Evolutionary conservation across 352 stramenopile species (phyloP).

Genomic region (Globisporangium radiosum): DNA sequence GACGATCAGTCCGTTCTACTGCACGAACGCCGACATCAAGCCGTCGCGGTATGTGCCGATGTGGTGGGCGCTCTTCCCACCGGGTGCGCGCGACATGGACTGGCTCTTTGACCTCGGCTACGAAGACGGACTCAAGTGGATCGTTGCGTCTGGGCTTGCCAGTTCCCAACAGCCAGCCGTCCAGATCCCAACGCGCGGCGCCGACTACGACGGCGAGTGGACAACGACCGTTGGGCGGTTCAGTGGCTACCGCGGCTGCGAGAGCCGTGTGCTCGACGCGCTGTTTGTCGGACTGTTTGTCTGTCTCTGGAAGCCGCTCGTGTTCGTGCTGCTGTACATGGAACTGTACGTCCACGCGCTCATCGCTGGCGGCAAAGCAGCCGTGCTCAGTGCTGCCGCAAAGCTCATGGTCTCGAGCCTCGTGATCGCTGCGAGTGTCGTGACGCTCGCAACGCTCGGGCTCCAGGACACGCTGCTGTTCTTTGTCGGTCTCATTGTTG

Average conservation of each 20-base stretch:
- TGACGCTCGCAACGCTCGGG: conserved; percentile 40
- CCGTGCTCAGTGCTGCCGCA: conserved; percentile 52
- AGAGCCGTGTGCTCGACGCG: conserved; percentile 63
- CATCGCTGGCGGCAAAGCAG: conserved; percentile 62
- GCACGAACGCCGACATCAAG: conserved; percentile 83
- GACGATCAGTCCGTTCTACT: conserved; percentile 84
- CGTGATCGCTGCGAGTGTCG: conserved; percentile 39
- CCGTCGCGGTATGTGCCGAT: conserved; percentile 86
- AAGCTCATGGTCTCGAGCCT: conserved; percentile 66
- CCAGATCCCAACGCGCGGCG: conserved; percentile 49
- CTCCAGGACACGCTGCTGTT: conserved; percentile 59
- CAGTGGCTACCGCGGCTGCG: conserved; percentile 59
- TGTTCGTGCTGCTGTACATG: conserved; percentile 72
- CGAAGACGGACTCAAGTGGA: conserved; percentile 68
- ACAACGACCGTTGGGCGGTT: conserved; percentile 71
- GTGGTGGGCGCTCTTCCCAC: conserved; percentile 80
- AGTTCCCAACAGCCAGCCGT: conserved; percentile 21
- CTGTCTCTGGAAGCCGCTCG: conserved; percentile 73
- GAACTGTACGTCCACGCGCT: conserved; percentile 73
- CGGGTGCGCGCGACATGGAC: conserved; percentile 54
- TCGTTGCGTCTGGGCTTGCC: conserved; percentile 34
- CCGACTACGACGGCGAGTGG: conserved; percentile 47
- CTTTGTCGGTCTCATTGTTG: conserved; percentile 32
- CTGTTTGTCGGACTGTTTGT: conserved; percentile 71
- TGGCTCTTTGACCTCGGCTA: conserved; percentile 87